phyloP scores from a whole-genome alignment of 2,329 filamentous ascomycete species.

The Coleophoma cylindrospora region DNA sequence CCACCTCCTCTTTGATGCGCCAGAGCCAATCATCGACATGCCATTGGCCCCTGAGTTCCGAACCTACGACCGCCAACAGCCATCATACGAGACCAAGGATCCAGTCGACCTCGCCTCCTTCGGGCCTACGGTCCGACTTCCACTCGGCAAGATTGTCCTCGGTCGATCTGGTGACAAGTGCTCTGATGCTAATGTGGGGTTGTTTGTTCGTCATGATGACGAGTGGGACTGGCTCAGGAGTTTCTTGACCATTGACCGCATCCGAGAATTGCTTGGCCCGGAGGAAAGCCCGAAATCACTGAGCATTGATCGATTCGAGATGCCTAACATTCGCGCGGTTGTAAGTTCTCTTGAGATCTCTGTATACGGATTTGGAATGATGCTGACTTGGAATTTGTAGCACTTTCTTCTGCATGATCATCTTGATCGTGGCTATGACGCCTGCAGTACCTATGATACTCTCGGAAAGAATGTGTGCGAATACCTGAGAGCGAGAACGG shows the following conservation, averaged over 20 bases:
- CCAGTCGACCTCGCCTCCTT: background rate
- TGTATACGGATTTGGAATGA: no score
- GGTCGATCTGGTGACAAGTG: conserved; percentile 29
- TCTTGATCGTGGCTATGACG: conserved; percentile 25
- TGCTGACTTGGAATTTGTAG: conserved; percentile 8
- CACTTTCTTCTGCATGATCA: conserved; percentile 28
- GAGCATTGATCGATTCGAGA: conserved; percentile 16
- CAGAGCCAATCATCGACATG: conserved; percentile 15
- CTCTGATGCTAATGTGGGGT: conserved; percentile 30
- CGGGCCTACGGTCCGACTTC: conserved; percentile 3
- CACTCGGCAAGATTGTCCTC: conserved; percentile 8
- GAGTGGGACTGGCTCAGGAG: conserved; percentile 33
- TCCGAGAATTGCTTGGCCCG: conserved; percentile 15
- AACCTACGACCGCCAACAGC: background rate
- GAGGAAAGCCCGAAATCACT: conserved; percentile 16
- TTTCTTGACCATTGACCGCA: conserved; percentile 12
- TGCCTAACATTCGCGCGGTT: conserved; percentile 5
- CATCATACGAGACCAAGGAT: background rate
- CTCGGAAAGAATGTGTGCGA: conserved; percentile 17
- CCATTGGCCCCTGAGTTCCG: background rate
- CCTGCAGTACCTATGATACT: conserved; percentile 12
- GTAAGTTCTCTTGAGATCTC: no score
- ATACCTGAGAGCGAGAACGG: conserved; percentile 9
- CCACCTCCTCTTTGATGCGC: conserved; percentile 1
- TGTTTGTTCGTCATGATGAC: conserved; percentile 32